phyloP scores from a whole-genome alignment of 352 stramenopile species.

The Chrysophaeum taylorii region DNA sequence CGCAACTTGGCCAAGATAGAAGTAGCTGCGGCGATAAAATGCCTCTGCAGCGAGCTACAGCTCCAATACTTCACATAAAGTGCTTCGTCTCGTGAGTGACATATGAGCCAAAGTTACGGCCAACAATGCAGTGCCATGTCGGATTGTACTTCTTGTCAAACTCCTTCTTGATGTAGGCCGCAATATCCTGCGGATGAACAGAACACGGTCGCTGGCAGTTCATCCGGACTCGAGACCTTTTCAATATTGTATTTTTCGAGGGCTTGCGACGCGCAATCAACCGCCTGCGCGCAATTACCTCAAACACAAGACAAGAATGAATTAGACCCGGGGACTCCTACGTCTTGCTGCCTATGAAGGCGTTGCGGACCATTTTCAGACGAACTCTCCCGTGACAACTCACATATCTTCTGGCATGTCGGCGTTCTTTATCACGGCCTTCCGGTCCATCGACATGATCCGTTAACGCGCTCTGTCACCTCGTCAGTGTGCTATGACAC shows the following conservation, averaged over 20 bases:
- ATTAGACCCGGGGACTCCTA: too few species aligned
- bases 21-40: constrained; percentile 60
- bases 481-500: too few species aligned
- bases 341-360: constrained; percentile 99
- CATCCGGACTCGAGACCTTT: constrained; percentile 70
- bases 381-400: too few species aligned
- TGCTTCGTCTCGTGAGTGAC: constrained; percentile 70
- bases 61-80: too few species aligned
- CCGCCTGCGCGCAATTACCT: too few species aligned
- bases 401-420: constrained; percentile 99
- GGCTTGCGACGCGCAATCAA: constrained; percentile 93
- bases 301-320: too few species aligned
- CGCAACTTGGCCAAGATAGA: constrained; percentile 65
- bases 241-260: constrained; percentile 99
- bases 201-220: not conserved
- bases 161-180: constrained; percentile 97
- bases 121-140: constrained; percentile 79
- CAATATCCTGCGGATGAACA: constrained; percentile 69
- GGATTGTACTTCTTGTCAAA: constrained; percentile 84
- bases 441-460: constrained; percentile 56
- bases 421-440: constrained; percentile 99
- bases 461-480: too few species aligned
- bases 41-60: too few species aligned
- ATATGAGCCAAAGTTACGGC: constrained; percentile 66
- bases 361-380: too few species aligned